A percentile compares a stretch with the other conserved stretches of the same genome.
Evolutionary conservation across 371 early-diverging fungal species (phyloP).

Genomic region (Syncephalastrum monosporum): DNA sequence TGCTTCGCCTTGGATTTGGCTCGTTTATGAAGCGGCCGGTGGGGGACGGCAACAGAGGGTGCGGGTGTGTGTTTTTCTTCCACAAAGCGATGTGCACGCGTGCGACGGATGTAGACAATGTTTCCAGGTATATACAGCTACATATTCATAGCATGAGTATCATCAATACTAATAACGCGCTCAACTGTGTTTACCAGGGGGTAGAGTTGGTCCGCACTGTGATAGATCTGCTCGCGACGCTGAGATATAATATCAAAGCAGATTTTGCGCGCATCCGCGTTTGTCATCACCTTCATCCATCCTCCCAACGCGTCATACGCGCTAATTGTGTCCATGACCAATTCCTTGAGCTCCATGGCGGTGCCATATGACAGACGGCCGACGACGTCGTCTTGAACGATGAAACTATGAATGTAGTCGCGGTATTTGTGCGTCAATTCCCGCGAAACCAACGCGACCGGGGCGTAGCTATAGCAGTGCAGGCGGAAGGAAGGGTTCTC

Average conservation of each 20-base stretch:
- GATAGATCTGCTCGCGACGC: slow-evolving; percentile 27
- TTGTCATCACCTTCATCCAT: slow-evolving; percentile 19
- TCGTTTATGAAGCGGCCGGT: slow-evolving; percentile 11
- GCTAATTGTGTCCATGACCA: slow-evolving; percentile 39
- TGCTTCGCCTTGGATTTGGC: slow-evolving; percentile 15
- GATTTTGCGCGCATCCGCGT: slow-evolving; percentile 17
- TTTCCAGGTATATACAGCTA: slow-evolving; percentile 46
- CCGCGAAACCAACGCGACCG: slow-evolving; percentile 59
- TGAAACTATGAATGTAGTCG: slow-evolving; percentile 65
- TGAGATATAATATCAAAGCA: slow-evolving; percentile 32
- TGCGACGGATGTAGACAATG: slow-evolving; percentile 32
- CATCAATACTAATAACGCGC: not conserved
- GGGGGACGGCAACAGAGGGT: slow-evolving; percentile 8
- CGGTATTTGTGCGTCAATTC: slow-evolving; percentile 58
- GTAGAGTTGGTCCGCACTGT: slow-evolving; percentile 21
- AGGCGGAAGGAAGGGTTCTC: slow-evolving; percentile 32
- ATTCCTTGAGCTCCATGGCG: slow-evolving; percentile 47
- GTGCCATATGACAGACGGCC: slow-evolving; percentile 76
- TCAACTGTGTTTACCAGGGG: slow-evolving; percentile 28
- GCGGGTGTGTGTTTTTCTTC: not conserved
- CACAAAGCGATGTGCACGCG: slow-evolving; percentile 15
- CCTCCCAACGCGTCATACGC: slow-evolving; percentile 35
- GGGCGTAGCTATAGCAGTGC: slow-evolving; percentile 45
- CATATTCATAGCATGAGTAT: not conserved
- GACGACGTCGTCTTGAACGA: slow-evolving; percentile 74